Evolutionary conservation across 2,329 filamentous ascomycete genomes (phyloP).

Genomic region (Fusarium sp.): DNA sequence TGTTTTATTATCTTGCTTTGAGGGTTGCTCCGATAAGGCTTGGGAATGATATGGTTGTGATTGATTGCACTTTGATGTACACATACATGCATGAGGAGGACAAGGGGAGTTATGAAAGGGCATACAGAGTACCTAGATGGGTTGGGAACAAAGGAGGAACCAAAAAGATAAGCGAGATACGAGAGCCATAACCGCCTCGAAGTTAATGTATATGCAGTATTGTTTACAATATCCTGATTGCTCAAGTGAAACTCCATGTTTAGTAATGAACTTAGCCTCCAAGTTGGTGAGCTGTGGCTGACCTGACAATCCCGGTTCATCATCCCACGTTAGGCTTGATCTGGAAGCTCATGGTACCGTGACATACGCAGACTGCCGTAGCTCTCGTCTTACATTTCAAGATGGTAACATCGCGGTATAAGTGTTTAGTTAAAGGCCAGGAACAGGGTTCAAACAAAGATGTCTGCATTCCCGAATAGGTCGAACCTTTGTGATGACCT

Average conservation of each 20-base stretch:
- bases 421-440: background rate
- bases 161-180: constrained; percentile 20
- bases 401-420: constrained; percentile 19
- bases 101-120: constrained; percentile 6
- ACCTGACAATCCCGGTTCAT: constrained; percentile 5
- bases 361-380: constrained; percentile 5
- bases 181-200: constrained; percentile 24
- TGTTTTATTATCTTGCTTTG: constrained; percentile 36
- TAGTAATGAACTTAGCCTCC: background rate
- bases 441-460: constrained; percentile 7
- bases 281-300: constrained; percentile 12
- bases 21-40: constrained; percentile 16
- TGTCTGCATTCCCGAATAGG: background rate
- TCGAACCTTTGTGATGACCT: constrained; percentile 18
- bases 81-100: constrained; percentile 30
- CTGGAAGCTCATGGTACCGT: constrained; percentile 1
- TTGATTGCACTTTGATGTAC: constrained; percentile 25
- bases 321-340: constrained; percentile 14
- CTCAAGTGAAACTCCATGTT: constrained; percentile 11
- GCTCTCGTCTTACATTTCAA: background rate
- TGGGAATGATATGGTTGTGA: constrained; percentile 31
- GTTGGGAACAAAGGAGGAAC: constrained; percentile 6
- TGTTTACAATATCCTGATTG: background rate
- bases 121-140: background rate
- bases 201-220: constrained; percentile 33